Base-by-base conservation (phyloP, 2,329 filamentous ascomycete species). In the Chaetomiaceae sp. region DNA sequence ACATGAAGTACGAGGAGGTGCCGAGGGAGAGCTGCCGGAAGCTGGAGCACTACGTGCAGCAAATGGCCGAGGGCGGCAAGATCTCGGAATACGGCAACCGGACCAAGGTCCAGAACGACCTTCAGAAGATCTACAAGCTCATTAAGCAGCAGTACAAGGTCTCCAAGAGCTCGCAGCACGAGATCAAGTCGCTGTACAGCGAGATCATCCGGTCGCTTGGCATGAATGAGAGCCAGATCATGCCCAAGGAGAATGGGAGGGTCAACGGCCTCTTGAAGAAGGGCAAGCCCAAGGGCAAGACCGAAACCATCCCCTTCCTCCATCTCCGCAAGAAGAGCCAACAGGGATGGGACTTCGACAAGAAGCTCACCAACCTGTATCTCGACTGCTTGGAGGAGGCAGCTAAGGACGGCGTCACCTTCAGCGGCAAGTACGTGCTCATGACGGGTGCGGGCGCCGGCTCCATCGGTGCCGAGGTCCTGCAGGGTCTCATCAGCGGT, bases 371-470 rank as follows among this genome's bases (percentile, higher is more conserved):
- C 20, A 87, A 89, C 51, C 72, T 91, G 61, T 99, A 99, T 68
- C 82, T 99, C 30, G 89, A 96, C 67, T 90, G 89, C 56, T 73
- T 99, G 27, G 91, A 96, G 73, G 82, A 91, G 57, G 90, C 91
- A 58, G 93, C 93, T 58, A 87, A 84, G 63, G 78, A 82, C 50
- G 93, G 93, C 68, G 84, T 99, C 53, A 93, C 85, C 41, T 99
- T 95, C 76, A 82, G 90, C 67, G 89, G 87, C 73, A 97, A 96
- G 78, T 89, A 97, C 65, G 92, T 87, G 42, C 81, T 99, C 60
- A 99, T 99, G 91, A 99, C 93, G 55, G 93, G 93, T 73, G 93
- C 93, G 59, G 93, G 93, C 71, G 93, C 91, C 59, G 95, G 95
- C 39, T 99, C 93, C 45, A 99, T 99, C 61, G 93, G 93, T 68